These are phyloP conservation scores for Globisporangium parvum DNA, from an alignment of 352 stramenopile genomes.

Conservation along the genomic window DNA sequence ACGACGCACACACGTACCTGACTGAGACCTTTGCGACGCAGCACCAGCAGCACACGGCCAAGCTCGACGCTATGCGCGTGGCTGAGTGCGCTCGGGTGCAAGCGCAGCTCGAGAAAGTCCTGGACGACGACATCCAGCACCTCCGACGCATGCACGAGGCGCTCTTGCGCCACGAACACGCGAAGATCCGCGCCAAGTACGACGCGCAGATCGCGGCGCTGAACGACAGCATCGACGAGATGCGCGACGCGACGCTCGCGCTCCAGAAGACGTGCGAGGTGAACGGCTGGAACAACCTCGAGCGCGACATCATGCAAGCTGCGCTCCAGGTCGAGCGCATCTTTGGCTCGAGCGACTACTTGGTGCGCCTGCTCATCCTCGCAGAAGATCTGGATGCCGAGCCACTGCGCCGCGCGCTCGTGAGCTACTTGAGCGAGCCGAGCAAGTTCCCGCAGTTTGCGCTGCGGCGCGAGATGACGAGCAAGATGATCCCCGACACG, in stretches of 20 bases:
- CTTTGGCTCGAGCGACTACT: conserved; percentile 67
- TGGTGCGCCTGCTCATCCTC: conserved; percentile 66
- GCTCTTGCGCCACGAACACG: conserved; percentile 46
- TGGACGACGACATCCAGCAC: conserved; percentile 60
- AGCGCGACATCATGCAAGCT: conserved; percentile 44
- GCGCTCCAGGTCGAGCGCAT: conserved; percentile 56
- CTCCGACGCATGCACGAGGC: conserved; percentile 56
- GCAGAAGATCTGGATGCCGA: conserved; percentile 65
- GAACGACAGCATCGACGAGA: conserved; percentile 29
- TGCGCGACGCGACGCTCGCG: conserved; percentile 33
- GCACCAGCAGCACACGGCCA: conserved; percentile 23
- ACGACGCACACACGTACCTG: conserved; percentile 37
- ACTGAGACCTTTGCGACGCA: conserved; percentile 43
- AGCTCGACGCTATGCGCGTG: conserved; percentile 30
- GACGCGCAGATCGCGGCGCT: conserved; percentile 35
- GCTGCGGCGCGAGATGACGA: conserved; percentile 62
- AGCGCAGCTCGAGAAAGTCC: conserved; percentile 31
- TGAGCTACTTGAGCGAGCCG: conserved; percentile 48
- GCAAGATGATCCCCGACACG: conserved; percentile 61
- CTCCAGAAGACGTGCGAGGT: conserved; percentile 49
- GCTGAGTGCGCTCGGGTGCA: conserved; percentile 38
- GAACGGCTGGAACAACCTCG: conserved; percentile 45
- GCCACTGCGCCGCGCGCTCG: conserved; percentile 40
- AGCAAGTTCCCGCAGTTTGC: conserved; percentile 52
- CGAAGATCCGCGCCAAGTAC: conserved; percentile 61